Base-by-base conservation (phyloP, 2,329 filamentous ascomycete species). In the Capronia epimyces region DNA sequence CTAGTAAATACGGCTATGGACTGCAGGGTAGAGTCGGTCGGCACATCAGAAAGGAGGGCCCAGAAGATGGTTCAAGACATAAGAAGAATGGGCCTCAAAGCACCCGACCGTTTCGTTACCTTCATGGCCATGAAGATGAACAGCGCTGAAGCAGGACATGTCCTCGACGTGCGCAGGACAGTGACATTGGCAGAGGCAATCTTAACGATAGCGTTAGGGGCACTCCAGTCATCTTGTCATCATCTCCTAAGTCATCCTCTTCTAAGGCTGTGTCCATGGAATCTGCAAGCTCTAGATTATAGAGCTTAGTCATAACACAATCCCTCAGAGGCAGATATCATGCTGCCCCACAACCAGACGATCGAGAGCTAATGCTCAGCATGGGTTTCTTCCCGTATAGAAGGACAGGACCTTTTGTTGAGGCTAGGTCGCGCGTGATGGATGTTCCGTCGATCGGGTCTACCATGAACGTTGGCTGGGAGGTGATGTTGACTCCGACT, bases 181-280 rank as follows among this genome's bases (percentile, higher is more conserved):
- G 37, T 41, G 37, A 22, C 18, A 12, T 43, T 45, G 18, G 42
- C 42, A 45, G 42, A 45, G 42, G 25, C 42, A 21, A 45, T 45
- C 25, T 45, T 45, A 21, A 45, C 42, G 13, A 34, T 45, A 24
- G 22, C 18, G 40, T 18, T 43, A 24, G 40, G 40, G 2, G 40
- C 40, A 24, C 40, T 43, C 22, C 40, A 43, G 24, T 29, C 25
- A 12, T 21, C 20, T 24, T 27, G 22, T 43, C 22, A 10, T 27
- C 20, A 27, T 43, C 40, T n/a, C n/a, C n/a, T n/a, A n/a, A n/a
- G n/a, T n/a, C n/a, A n/a, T n/a, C n/a, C n/a, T n/a, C n/a, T 43
- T n/a, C 22, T 13, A 43, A 15, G 5, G 20, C 16, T 43, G 40
- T 43, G 27, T 45, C 42, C 24, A 20, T 45, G 42, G 42, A 25